phyloP scores from a whole-genome alignment of 2,329 filamentous ascomycete genomes.

The Trichophyton benhamiae region DNA sequence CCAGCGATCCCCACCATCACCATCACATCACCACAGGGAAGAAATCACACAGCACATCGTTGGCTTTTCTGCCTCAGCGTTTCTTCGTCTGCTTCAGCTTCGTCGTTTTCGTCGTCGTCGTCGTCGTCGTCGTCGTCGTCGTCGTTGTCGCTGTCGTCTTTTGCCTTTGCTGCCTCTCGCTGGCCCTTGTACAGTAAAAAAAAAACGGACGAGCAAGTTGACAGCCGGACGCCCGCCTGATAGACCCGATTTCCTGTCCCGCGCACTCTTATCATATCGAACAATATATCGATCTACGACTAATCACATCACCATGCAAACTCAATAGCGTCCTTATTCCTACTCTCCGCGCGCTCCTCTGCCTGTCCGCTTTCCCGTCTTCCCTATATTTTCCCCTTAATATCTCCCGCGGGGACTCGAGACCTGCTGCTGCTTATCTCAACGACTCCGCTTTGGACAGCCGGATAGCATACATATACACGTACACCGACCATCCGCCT shows the following conservation, averaged over 20 bases:
- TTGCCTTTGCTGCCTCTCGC: background rate
- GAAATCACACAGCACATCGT: background rate
- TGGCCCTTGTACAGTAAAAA: background rate
- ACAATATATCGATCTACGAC: constrained; percentile 5
- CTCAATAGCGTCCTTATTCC: background rate
- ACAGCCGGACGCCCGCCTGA: constrained; percentile 3
- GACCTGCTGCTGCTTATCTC: too few species aligned
- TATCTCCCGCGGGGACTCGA: background rate
- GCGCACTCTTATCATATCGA: background rate
- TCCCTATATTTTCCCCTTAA: background rate
- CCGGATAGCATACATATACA: background rate
- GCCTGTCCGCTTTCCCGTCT: background rate
- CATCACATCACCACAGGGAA: background rate
- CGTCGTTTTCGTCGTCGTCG: background rate
- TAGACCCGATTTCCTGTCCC: background rate
- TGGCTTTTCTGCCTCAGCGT: too few species aligned
- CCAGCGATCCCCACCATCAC: too few species aligned
- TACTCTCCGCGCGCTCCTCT: background rate
- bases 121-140: background rate
- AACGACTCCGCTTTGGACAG: background rate
- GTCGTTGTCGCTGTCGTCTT: background rate
- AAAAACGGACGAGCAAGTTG: background rate
- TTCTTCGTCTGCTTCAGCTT: background rate
- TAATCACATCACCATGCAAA: constrained; percentile 11
- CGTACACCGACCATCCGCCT: background rate